These are phyloP conservation scores for Lactarius sanguifluus DNA, from an alignment of 768 basidiomycete species.

Conservation along the genomic window DNA sequence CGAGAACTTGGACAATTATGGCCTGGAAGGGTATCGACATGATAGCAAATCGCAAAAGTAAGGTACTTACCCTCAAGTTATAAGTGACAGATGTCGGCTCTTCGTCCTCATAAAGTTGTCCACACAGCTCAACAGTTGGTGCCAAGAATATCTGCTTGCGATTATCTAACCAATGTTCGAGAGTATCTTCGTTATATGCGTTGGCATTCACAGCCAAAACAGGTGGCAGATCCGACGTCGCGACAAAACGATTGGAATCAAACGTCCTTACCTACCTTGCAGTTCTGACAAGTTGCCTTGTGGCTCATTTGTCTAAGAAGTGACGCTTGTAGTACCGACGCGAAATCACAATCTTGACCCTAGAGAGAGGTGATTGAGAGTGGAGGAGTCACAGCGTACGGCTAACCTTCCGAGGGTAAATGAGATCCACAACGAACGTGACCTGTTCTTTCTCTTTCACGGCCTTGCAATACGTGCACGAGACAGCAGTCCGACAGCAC, in stretches of 20 bases:
- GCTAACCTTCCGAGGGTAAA: constrained; percentile 81
- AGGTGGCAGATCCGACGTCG: constrained; percentile 70
- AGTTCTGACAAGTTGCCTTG: constrained; percentile 82
- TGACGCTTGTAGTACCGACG: constrained; percentile 69
- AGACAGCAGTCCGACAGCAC: constrained; percentile 69
- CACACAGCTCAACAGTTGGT: constrained; percentile 54
- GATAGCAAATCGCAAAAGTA: constrained; percentile 1
- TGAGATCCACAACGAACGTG: constrained; percentile 81
- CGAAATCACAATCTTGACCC: constrained; percentile 51
- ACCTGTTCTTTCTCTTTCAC: constrained; percentile 72
- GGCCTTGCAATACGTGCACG: constrained; percentile 73
- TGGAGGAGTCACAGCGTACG: neutral
- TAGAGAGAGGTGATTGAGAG: constrained; percentile 32
- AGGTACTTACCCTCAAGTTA: constrained; percentile 62
- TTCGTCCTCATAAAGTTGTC: constrained; percentile 58
- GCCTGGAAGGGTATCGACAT: constrained; percentile 47
- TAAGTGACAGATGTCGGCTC: constrained; percentile 61
- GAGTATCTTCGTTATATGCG: constrained; percentile 71
- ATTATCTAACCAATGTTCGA: constrained; percentile 74
- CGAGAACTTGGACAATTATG: constrained; percentile 75
- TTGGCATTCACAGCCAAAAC: constrained; percentile 85
- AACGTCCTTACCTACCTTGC: constrained; percentile 78
- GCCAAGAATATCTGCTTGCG: constrained; percentile 59
- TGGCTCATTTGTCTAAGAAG: constrained; percentile 79
- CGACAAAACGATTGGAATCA: constrained; percentile 63